Base-by-base conservation (phyloP, 257 asterid species). In the Scutellaria galericulata region DNA sequence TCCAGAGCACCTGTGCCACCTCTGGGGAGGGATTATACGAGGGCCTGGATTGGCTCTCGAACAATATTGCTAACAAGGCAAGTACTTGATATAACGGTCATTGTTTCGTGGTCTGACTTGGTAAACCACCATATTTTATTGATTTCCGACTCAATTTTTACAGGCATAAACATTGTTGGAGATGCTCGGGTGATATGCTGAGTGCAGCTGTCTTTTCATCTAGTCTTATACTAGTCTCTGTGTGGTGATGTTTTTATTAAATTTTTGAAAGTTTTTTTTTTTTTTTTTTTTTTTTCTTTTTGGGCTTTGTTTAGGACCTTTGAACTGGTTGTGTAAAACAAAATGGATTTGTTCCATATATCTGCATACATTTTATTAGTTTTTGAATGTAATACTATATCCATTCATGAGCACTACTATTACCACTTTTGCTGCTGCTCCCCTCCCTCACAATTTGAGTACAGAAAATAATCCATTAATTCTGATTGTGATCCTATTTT, bases 1-100 rank as follows among this genome's bases (percentile, higher is more conserved):
- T 89, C 81, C 97, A 91, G 83, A 91, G 97, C 87, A 83, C 97
- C 57, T 91, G 97, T 78, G 97, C 97, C 13, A 91, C 97, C 71
- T 91, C 97, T 0, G 97, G 97, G 41, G 97, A 91, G 83, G 97
- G 97, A 58, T 93, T 91, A 47, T 91, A 89, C 4, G 97, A 91
- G 83, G 97, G 97, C 14, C 87, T 91, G 45, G 94, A 91, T 40
- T 91, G 97, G 97, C 97, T 91, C 67, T 91, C 97, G 50, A 91
- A 86, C 89, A 89, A 91, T 77, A 87, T 87, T 56, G 90, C 91
- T 75, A 91, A 76, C 87, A 89, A 91, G 96, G 97, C 66, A 86
- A 71, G 86, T 83, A 9, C 56, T 56, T 63, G 1, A 41, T n/a
- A n/a, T 56, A 5, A 42, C 20, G 13, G 6, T 47, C 6, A 37